These are phyloP conservation scores for Solanum hybrid DNA, from an alignment of 305 asterid genomes.

Conservation along the genomic window DNA sequence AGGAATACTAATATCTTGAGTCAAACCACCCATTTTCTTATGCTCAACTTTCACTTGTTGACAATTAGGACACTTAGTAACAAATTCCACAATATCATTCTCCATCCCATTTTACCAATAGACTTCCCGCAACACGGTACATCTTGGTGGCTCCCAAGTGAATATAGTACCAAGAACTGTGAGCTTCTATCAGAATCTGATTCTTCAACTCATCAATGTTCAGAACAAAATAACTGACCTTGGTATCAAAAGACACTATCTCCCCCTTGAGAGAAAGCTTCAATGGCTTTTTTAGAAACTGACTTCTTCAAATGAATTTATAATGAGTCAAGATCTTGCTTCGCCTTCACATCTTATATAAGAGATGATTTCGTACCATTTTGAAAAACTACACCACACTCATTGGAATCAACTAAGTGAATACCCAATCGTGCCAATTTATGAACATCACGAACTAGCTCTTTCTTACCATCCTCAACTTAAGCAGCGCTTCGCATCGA, in stretches of 20 bases:
- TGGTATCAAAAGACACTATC: neutral
- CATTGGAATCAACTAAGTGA: neutral
- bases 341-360: neutral
- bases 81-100: neutral
- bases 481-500: neutral
- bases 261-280: neutral
- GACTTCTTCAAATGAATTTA: neutral
- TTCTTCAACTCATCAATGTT: neutral
- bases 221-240: neutral
- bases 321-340: neutral
- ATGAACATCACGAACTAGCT: neutral
- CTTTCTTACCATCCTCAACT: neutral
- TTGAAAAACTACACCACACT: neutral
- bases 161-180: neutral
- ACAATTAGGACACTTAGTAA: neutral
- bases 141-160: neutral
- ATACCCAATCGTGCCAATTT: neutral
- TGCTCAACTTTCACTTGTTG: neutral
- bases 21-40: neutral
- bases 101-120: neutral
- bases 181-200: neutral
- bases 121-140: neutral
- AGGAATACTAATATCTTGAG: neutral
- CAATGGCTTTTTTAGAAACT: too few species aligned
- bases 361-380: neutral